These are phyloP conservation scores for Whalleya microplaca DNA, from an alignment of 2,329 filamentous ascomycete species.

Conservation along the genomic window DNA sequence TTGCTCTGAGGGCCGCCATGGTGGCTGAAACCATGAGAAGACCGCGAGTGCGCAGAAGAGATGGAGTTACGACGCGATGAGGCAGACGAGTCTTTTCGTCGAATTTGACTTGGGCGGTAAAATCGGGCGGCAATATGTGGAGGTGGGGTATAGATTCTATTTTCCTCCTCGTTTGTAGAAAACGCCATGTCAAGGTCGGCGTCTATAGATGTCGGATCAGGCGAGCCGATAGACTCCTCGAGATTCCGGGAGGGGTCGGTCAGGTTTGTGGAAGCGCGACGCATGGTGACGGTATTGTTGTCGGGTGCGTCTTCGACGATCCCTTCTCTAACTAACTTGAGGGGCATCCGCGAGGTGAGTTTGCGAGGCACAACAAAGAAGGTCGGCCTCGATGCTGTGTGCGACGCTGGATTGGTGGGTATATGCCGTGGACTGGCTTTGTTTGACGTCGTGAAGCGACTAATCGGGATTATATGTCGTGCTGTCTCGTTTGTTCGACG, in stretches of 20 bases:
- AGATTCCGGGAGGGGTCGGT: conserved; percentile 47
- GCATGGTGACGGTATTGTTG: conserved; percentile 41
- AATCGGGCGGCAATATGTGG: conserved; percentile 80
- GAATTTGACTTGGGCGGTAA: conserved; percentile 67
- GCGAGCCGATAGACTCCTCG: conserved; percentile 40
- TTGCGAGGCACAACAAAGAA: conserved; percentile 10
- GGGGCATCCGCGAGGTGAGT: conserved; percentile 18
- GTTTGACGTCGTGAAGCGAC: conserved; percentile 12
- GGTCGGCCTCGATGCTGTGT: neutral
- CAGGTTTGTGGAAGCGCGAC: conserved; percentile 46
- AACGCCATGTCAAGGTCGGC: conserved; percentile 37
- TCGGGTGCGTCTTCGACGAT: conserved; percentile 17
- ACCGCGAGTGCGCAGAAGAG: conserved; percentile 74
- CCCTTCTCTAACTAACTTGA: conserved; percentile 18
- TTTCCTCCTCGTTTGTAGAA: conserved; percentile 39
- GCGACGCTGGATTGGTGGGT: conserved; percentile 8
- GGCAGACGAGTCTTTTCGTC: conserved; percentile 75
- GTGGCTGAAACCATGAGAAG: conserved; percentile 62
- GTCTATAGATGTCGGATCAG: conserved; percentile 34
- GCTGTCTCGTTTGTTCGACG: conserved; percentile 16
- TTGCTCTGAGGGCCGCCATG: conserved; percentile 70
- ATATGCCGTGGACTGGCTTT: conserved; percentile 7
- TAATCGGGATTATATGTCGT: conserved; percentile 9
- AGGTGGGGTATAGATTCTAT: conserved; percentile 63
- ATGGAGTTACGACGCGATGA: conserved; percentile 81